A percentile compares a stretch with the other conserved stretches of the same genome.
Evolutionary conservation across 1,284 basidiomycete species (phyloP).

Genomic region (Athelia psychrophila): DNA sequence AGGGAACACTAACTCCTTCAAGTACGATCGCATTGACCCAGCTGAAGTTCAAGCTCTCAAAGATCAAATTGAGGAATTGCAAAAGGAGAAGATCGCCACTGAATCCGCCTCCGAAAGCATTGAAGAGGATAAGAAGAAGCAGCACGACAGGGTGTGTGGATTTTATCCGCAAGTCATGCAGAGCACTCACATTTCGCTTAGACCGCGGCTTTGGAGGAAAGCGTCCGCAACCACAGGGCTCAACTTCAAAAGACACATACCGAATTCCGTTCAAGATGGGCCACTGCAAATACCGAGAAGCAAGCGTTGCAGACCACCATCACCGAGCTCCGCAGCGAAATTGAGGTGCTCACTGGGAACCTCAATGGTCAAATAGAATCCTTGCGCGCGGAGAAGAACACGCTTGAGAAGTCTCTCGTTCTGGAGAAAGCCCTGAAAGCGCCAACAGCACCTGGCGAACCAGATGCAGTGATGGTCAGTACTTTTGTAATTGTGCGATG

Average conservation of each 20-base stretch:
- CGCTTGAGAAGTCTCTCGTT: slow-evolving; percentile 31
- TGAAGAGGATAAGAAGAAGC: slow-evolving; percentile 31
- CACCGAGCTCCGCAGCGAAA: slow-evolving; percentile 35
- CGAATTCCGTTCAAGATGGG: slow-evolving; percentile 22
- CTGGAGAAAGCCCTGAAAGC: slow-evolving; percentile 31
- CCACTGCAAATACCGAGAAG: slow-evolving; percentile 34
- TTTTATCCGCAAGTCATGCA: slow-evolving; percentile 11
- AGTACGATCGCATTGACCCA: slow-evolving; percentile 89
- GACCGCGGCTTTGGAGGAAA: slow-evolving; percentile 31
- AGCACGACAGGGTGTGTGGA: slow-evolving; percentile 5
- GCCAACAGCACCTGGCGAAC: slow-evolving; percentile 20
- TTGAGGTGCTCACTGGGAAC: slow-evolving; percentile 21
- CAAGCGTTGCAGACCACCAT: slow-evolving; percentile 31
- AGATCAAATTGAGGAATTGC: slow-evolving; percentile 62
- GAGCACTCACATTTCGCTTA: slow-evolving; percentile 8
- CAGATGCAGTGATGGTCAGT: slow-evolving; percentile 41
- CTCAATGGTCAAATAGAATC: neutral
- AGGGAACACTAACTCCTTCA: slow-evolving; percentile 5
- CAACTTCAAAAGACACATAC: slow-evolving; percentile 12
- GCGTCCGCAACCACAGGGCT: slow-evolving; percentile 33
- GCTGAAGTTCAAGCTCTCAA: slow-evolving; percentile 83
- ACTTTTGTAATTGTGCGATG: neutral
- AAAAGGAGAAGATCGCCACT: slow-evolving; percentile 33
- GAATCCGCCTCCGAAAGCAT: slow-evolving; percentile 36
- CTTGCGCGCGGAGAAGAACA: slow-evolving; percentile 9